Evolutionary conservation across 2,329 filamentous ascomycete genomes (phyloP), one percentile per base, ranked within the genome.

Genomic region (Fusarium annulatum): DNA sequence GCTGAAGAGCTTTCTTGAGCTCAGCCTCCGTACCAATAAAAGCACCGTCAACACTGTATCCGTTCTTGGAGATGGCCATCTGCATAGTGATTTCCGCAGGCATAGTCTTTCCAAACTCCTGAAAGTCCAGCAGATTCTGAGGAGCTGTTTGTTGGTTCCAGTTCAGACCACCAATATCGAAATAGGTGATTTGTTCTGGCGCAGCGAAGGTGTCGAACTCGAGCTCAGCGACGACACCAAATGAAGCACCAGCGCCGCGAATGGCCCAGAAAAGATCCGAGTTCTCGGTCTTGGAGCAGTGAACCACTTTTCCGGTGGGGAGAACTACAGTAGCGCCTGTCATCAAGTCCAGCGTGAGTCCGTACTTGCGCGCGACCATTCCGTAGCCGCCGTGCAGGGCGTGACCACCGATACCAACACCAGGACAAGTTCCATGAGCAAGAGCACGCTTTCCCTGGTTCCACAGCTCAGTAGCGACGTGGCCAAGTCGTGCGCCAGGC

Each of bases 401-500:
- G 61, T 79, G 80, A n/a, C 79, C 79, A 23, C 75, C 77, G 12
- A 81, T 59, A 21, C 79, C 79, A 30, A 81, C 79, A 43, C 77
- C 85, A 4, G 87, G 86, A 72, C 87, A 89, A 10, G 86, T 88
- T 36, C 87, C 87, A 64, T 88, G 86, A 43, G 84, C 81, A 10
- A 88, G 80, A 9, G 84, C 86, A 7, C 77, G 83, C 75, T 74
- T 79, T 2, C 83, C 84, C 57, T 85, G 84, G 38, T 79, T 76
- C 57, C 80, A 83, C 1, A 87, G 78, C 75, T 84, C 81, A 7
- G 73, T 80, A 0, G 84, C 85, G 3, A 87, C 81, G 26, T 86
- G 84, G 3, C 88, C 88, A 5, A 89, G 80, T 16, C 87, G 81
- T 0, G 87, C 84, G 19, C 88, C 88, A 5, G 84, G 84, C 48